These are phyloP conservation scores for Diplodia seriata DNA, from an alignment of 2,329 filamentous ascomycete genomes.

Conservation along the genomic window DNA sequence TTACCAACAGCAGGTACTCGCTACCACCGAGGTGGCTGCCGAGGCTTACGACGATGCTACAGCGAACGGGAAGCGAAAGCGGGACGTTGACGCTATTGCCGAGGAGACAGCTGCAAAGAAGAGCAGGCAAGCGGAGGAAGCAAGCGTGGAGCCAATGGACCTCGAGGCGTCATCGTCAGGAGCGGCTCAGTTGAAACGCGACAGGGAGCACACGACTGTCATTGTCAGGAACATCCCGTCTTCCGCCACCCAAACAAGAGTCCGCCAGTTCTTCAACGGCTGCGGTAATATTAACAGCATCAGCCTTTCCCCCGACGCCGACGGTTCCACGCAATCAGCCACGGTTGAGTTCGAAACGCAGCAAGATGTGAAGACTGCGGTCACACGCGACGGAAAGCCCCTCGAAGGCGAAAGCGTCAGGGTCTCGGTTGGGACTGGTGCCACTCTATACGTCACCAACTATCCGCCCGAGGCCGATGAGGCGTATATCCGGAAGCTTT, in stretches of 20 bases:
- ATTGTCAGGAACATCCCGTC: slow-evolving; percentile 78
- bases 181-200: slow-evolving; percentile 57
- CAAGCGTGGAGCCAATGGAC: slow-evolving; percentile 32
- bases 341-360: slow-evolving; percentile 83
- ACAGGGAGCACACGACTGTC: slow-evolving; percentile 88
- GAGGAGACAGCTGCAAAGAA: slow-evolving; percentile 70
- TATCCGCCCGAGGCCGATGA: slow-evolving; percentile 82
- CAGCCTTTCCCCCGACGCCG: slow-evolving; percentile 68
- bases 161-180: slow-evolving; percentile 33
- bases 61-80: slow-evolving; percentile 72
- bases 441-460: slow-evolving; percentile 90
- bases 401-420: slow-evolving; percentile 75
- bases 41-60: slow-evolving; percentile 38
- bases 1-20: slow-evolving; percentile 42
- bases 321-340: slow-evolving; percentile 65
- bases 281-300: slow-evolving; percentile 85
- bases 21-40: slow-evolving; percentile 32
- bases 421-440: slow-evolving; percentile 75
- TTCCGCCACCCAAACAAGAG: slow-evolving; percentile 71
- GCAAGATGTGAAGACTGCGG: slow-evolving; percentile 81
- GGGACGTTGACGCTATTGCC: slow-evolving; percentile 64
- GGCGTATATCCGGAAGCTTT: slow-evolving; percentile 69
- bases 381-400: slow-evolving; percentile 80
- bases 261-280: slow-evolving; percentile 90
- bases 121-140: slow-evolving; percentile 57